Base-by-base conservation (phyloP, 2,329 filamentous ascomycete genomes). In the Bipolaris cookei region DNA sequence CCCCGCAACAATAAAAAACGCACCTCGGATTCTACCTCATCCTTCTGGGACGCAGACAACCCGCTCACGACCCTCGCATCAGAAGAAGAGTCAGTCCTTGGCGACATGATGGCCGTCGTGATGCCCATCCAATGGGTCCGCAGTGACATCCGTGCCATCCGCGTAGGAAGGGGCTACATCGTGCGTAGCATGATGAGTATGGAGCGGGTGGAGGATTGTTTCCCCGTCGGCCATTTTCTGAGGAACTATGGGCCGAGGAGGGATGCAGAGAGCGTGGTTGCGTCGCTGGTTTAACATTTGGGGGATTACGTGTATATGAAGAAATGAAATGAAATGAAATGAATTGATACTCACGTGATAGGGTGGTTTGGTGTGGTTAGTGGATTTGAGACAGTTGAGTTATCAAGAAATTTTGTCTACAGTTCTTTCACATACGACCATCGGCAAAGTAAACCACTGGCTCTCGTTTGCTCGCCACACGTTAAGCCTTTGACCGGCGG, bases 171-270 rank as follows among this genome's bases (percentile, higher is more conserved):
- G 23, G 52, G 52, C 3, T 47, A 55, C 35, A 35, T 55, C 2
- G 52, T 55, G 5, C 28, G 52, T 4, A 55, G 52, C 28, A 30
- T 55, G 39, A 49, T 55, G 34, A 51, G 46, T 28, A 51, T 55
- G 16, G 52, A 55, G 39, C 41, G 52, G 7, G 52, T 55, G 1
- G 52, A 55, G 14, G 52, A 55, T 30, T 51, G 46, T 7, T 55
- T 55, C 39, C 52, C 52, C 3, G 35, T 49, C 10, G 52, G 52
- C 3, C 52, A 55, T 39, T 55, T 55, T 25, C 16, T 55, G 14
- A 35, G 52, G 16, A 38, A 48, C 1, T 55, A 55, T 20, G 46
- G 46, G 38, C 49, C 52, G n/a, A 43, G 52, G 37, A 37, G 52
- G 14, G 34, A 48, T 4, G 45, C 45, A 8, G 45, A 48, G 34